These are phyloP conservation scores for Pouteria glomerata DNA, from an alignment of 148 eudicot species.

Conservation along the genomic window DNA sequence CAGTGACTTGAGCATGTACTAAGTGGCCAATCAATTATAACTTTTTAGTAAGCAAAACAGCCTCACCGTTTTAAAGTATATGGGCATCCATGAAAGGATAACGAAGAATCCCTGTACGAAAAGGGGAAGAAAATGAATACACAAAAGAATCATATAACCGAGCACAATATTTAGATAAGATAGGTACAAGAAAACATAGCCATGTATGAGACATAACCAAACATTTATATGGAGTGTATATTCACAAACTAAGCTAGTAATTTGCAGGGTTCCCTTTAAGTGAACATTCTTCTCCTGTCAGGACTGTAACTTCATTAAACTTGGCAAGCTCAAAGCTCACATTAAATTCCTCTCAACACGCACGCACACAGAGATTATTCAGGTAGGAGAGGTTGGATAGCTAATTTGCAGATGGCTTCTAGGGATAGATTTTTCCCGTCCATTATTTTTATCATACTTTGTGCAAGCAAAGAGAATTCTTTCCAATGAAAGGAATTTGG, in stretches of 20 bases:
- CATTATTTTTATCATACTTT: too few species aligned
- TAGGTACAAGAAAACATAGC: background rate
- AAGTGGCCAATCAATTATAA: background rate
- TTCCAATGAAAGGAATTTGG: too few species aligned
- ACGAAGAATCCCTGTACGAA: slow-evolving; percentile 85
- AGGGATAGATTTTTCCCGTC: too few species aligned
- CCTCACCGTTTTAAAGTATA: slow-evolving; percentile 78
- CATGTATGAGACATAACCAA: background rate
- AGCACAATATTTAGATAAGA: background rate
- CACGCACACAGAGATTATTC: too few species aligned
- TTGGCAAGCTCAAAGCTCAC: too few species aligned
- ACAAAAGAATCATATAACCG: background rate
- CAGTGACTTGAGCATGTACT: background rate
- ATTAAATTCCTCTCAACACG: too few species aligned
- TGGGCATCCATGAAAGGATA: slow-evolving; percentile 94
- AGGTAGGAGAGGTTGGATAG: too few species aligned
- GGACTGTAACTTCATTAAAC: background rate
- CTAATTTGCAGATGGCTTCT: too few species aligned
- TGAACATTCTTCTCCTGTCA: background rate
- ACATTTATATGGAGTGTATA: background rate
- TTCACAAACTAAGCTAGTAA: background rate
- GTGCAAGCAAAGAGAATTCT: too few species aligned
- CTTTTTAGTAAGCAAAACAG: background rate
- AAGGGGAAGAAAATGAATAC: background rate
- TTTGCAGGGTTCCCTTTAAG: background rate